Conservation (phyloP, 371 early-diverging fungal genomes). For the Haplosporangium sp. region DNA sequence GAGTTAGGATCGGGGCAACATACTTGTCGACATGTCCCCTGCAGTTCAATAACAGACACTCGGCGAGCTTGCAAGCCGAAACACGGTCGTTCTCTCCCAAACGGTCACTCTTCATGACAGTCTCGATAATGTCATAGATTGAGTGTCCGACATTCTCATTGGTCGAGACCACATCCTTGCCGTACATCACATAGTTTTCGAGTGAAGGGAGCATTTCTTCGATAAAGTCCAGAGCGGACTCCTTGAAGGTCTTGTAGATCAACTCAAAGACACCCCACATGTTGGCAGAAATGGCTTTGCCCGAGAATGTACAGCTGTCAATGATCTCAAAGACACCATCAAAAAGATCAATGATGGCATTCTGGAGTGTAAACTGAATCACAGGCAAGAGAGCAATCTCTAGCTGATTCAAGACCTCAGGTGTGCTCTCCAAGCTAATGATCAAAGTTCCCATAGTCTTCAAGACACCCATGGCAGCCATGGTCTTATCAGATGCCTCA, state of each 20-base stretch:
- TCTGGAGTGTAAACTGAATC: constrained; percentile 79
- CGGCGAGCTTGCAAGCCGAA: constrained; percentile 83
- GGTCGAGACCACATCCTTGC: constrained; percentile 74
- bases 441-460: constrained; percentile 91
- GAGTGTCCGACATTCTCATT: constrained; percentile 74
- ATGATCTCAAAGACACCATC: constrained; percentile 92
- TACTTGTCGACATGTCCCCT: constrained; percentile 77
- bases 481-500: constrained; percentile 83
- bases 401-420: constrained; percentile 74
- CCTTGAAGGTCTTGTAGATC: constrained; percentile 81
- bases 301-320: constrained; percentile 85
- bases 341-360: constrained; percentile 76
- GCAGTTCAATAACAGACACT: constrained; percentile 83
- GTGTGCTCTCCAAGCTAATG: constrained; percentile 75
- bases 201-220: constrained; percentile 88
- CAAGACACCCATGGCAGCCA: constrained; percentile 92
- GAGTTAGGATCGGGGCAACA: constrained; percentile 72
- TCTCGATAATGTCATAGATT: constrained; percentile 79
- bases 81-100: constrained; percentile 79
- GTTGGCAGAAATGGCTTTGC: constrained; percentile 82
- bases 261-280: constrained; percentile 90
- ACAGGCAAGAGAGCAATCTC: constrained; percentile 83
- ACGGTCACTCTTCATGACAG: constrained; percentile 76
- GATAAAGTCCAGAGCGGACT: constrained; percentile 82
- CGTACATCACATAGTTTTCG: constrained; percentile 89